These are phyloP conservation scores for Neurospora hispaniola DNA, from an alignment of 495 filamentous ascomycete species.

Conservation along the genomic window DNA sequence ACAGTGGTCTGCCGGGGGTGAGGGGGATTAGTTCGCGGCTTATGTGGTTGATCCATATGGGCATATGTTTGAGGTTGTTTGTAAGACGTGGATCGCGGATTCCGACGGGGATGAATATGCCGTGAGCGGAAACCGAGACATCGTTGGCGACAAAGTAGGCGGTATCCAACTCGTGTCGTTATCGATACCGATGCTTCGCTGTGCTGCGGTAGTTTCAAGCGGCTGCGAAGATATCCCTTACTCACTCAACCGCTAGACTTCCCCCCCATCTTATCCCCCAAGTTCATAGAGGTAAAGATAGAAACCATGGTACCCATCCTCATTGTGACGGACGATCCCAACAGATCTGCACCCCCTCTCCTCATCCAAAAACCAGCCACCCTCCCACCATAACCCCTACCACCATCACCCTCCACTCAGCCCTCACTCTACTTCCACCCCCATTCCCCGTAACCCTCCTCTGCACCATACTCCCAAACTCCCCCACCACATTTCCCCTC, in stretches of 20 bases:
- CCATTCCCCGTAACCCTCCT: conserved; percentile 9
- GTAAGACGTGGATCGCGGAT: conserved; percentile 7
- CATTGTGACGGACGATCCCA: background rate
- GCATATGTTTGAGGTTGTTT: conserved; percentile 31
- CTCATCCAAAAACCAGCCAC: background rate
- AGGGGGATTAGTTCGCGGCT: conserved; percentile 31
- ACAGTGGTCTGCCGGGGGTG: conserved; percentile 28
- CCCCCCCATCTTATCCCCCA: too few species aligned
- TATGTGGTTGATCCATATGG: conserved; percentile 34
- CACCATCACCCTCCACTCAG: background rate
- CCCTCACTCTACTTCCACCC: background rate
- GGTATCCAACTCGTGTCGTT: background rate
- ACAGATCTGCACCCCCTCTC: background rate
- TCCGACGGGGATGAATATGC: background rate
- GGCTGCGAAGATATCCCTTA: too few species aligned
- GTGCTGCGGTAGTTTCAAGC: background rate
- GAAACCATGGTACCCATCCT: background rate
- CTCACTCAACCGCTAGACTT: background rate
- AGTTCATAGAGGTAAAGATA: background rate
- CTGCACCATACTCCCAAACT: conserved; percentile 43
- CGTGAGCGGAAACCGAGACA: background rate
- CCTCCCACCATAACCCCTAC: background rate
- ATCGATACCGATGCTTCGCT: background rate
- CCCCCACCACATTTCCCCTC: conserved; percentile 58
- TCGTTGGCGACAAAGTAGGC: background rate